Conservation (phyloP, 805 yeast species). For the Lipomyces sp. region DNA sequence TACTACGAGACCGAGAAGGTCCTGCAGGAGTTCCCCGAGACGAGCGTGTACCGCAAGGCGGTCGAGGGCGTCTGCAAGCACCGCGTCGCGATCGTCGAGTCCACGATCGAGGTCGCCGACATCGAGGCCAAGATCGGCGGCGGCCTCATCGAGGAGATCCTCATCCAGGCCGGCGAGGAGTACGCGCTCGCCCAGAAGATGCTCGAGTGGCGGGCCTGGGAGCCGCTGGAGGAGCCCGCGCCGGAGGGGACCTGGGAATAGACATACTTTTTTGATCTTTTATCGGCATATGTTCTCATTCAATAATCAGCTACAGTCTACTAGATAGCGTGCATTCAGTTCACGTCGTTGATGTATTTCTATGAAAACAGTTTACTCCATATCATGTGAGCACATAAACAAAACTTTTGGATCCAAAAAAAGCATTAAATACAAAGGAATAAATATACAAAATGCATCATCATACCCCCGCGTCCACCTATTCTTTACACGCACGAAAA, state of each 20-base stretch:
- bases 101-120: constrained; percentile 55
- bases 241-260: constrained; percentile 78
- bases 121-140: constrained; percentile 75
- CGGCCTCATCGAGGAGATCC: constrained; percentile 78
- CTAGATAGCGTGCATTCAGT: too few species aligned
- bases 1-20: constrained; percentile 66
- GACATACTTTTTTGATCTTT: too few species aligned
- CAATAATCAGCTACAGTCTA: too few species aligned
- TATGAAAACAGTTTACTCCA: too few species aligned
- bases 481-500: too few species aligned
- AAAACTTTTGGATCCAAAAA: constrained; percentile 35
- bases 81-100: constrained; percentile 64
- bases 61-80: constrained; percentile 68
- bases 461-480: not conserved
- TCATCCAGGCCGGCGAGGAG: constrained; percentile 82
- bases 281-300: too few species aligned
- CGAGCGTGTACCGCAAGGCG: constrained; percentile 72
- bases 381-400: too few species aligned
- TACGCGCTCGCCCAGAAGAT: constrained; percentile 61
- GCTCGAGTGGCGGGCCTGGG: constrained; percentile 73
- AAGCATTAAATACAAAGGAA: too few species aligned
- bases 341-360: too few species aligned
- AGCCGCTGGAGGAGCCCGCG: constrained; percentile 74
- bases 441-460: not conserved
- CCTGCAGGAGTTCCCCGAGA: constrained; percentile 62